Evolutionary conservation across 139 green algal species (phyloP).

Genomic region (Parachlorella kessleri): DNA sequence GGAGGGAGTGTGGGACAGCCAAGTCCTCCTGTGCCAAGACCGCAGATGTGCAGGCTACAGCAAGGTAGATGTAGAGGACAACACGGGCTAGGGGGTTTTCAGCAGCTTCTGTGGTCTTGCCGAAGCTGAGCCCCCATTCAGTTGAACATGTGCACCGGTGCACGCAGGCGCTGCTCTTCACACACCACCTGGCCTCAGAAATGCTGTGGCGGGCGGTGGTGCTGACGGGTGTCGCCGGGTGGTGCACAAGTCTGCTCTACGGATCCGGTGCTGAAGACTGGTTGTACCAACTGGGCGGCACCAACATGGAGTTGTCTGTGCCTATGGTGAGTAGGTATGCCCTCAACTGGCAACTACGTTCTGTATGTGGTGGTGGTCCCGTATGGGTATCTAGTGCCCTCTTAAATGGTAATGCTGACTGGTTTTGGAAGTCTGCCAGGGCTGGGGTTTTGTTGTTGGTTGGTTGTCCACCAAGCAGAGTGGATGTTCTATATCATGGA

Average conservation of each 20-base stretch:
- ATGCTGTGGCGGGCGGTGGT: conserved; percentile 64
- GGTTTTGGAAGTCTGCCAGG: too few species aligned
- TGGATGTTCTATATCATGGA: too few species aligned
- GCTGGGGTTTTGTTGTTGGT: too few species aligned
- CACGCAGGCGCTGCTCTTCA: conserved; percentile 44
- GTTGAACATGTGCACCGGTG: neutral
- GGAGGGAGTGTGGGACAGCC: neutral
- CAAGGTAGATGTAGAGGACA: neutral
- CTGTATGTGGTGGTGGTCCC: too few species aligned
- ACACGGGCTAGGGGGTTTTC: neutral
- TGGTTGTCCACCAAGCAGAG: too few species aligned
- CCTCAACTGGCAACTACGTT: too few species aligned
- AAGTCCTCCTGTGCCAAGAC: too few species aligned
- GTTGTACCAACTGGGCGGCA: conserved; percentile 24
- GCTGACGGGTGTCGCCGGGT: conserved; percentile 48
- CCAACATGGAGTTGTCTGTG: too few species aligned
- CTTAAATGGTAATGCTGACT: too few species aligned
- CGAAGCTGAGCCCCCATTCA: neutral
- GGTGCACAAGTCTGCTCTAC: conserved; percentile 53
- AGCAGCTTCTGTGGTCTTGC: neutral
- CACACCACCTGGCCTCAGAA: conserved; percentile 49
- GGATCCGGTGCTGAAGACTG: conserved; percentile 46
- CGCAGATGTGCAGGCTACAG: too few species aligned
- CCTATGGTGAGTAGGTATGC: too few species aligned
- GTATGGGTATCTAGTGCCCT: too few species aligned